These are phyloP conservation scores for Casaregolazyma lundiana DNA, from an alignment of 1,139 yeast genomes.

Conservation along the genomic window DNA sequence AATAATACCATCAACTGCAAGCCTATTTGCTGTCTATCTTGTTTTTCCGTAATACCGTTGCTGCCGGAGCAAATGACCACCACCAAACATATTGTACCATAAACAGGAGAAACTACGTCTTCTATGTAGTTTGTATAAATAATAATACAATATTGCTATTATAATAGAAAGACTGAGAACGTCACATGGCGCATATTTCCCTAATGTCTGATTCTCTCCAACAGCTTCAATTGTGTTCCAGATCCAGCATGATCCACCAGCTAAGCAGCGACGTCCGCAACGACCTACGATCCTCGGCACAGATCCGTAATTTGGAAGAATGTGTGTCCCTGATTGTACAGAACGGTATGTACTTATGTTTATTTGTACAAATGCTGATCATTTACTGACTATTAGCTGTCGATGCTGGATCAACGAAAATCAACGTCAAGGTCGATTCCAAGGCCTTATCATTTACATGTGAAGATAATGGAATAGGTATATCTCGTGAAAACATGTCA, in stretches of 20 bases:
- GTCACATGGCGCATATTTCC: no score
- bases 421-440: constrained; percentile 41
- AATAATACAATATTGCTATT: no score
- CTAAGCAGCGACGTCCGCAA: constrained; percentile 6
- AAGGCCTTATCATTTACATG: constrained; percentile 40
- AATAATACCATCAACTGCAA: no score
- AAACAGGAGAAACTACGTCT: no score
- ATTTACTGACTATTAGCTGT: constrained; percentile 23
- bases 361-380: neutral
- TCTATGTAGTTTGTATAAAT: no score
- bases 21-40: no score
- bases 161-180: no score
- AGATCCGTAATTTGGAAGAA: constrained; percentile 15
- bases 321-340: constrained; percentile 27
- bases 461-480: constrained; percentile 51
- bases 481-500: constrained; percentile 50
- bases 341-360: constrained; percentile 21
- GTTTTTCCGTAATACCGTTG: no score
- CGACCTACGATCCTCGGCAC: constrained; percentile 9
- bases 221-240: neutral
- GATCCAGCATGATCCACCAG: constrained; percentile 3
- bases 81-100: no score
- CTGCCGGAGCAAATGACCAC: no score
- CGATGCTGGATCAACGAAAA: constrained; percentile 48
- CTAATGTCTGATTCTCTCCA: neutral